Percentiles rank a stretch among this genome's conserved stretches.
These are phyloP conservation scores for Xylariaceae sp. DNA, from an alignment of 2,329 filamentous ascomycete genomes.

Conservation along the genomic window DNA sequence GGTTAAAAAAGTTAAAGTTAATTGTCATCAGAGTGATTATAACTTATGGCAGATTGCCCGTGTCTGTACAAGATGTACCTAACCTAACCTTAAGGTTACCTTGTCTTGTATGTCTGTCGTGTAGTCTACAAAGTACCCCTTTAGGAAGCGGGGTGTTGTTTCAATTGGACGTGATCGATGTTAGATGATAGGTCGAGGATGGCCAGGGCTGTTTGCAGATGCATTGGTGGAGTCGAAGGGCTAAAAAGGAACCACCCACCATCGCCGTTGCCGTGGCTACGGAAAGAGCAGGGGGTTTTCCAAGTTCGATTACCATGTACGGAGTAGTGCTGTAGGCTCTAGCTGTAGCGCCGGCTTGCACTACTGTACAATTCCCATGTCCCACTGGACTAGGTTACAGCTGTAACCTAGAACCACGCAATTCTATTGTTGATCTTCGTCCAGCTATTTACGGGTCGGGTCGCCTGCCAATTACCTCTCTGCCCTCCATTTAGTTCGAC, in stretches of 20 bases:
- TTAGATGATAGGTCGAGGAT: conserved; percentile 12
- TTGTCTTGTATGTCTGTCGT: too few relatives aligned
- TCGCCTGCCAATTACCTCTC: conserved; percentile 13
- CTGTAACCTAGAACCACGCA: too few relatives aligned
- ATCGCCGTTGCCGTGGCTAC: conserved; percentile 25
- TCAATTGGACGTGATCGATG: conserved; percentile 11
- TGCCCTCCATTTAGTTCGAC: conserved; percentile 21
- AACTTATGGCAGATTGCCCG: too few relatives aligned
- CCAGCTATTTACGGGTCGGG: background rate
- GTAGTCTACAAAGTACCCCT: too few relatives aligned
- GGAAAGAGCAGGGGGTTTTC: background rate
- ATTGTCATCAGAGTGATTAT: too few relatives aligned
- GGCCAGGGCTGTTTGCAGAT: background rate
- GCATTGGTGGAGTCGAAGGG: conserved; percentile 1
- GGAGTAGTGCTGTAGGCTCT: conserved; percentile 6
- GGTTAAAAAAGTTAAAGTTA: too few relatives aligned
- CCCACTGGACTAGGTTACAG: too few relatives aligned
- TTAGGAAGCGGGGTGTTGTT: conserved; percentile 12
- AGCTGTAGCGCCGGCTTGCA: too few relatives aligned
- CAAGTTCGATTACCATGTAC: background rate
- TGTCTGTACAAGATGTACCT: too few relatives aligned
- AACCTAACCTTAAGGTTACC: too few relatives aligned
- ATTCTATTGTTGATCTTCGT: conserved; percentile 25
- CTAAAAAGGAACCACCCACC: conserved; percentile 7
- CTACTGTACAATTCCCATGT: too few relatives aligned